Evolutionary conservation across 345 rosid genomes (phyloP), one percentile per base, ranked within the genome.

Genomic region (Eucalyptus sp.): DNA sequence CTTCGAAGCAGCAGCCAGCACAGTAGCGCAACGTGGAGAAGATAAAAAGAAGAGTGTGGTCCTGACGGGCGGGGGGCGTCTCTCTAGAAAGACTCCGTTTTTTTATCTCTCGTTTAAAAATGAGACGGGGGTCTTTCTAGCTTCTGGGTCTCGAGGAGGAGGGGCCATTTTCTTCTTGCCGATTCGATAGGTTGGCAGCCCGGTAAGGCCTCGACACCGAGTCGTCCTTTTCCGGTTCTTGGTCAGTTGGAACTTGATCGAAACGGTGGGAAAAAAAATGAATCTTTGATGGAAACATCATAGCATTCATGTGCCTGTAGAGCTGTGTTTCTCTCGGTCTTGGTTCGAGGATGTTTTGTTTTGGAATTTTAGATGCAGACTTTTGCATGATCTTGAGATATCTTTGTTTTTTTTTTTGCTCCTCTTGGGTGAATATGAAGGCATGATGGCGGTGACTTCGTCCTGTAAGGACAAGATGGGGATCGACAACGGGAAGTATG

Each of bases 401-500:
- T 18, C 37, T 41, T n/a, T 50, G 41, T 10, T 83, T 58, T 50
- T 43, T 43, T 86, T 85, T 62, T 52, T 29, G 60, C 86, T 46
- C 17, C 48, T 76, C 41, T 56, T 46, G 52, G 71, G 91, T 51
- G 51, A 44, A 43, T 20, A 68, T 52, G 29, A 49, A 87, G 91
- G 66, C 89, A 94, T 92, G 94, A 95, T 96, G 96, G 94, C 96
- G 88, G 95, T 96, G 93, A 91, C 91, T 91, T 93, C 94, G 88
- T 88, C 90, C 87, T 90, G 92, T 93, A 95, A 93, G 91, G 96
- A 95, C 93, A 93, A 91, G 90, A 91, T 88, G 81, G 90, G 64
- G 18, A 87, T 95, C 93, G 98, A 96, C 90, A 96, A 96, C 89
- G 98, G 96, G 27, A 96, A 96, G 92, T 96, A 96, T 86, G 98